A percentile compares a stretch with the other conserved stretches of the same genome.
phyloP scores from a whole-genome alignment of 2,329 filamentous ascomycete genomes.

The Colletotrichum sublineola region DNA sequence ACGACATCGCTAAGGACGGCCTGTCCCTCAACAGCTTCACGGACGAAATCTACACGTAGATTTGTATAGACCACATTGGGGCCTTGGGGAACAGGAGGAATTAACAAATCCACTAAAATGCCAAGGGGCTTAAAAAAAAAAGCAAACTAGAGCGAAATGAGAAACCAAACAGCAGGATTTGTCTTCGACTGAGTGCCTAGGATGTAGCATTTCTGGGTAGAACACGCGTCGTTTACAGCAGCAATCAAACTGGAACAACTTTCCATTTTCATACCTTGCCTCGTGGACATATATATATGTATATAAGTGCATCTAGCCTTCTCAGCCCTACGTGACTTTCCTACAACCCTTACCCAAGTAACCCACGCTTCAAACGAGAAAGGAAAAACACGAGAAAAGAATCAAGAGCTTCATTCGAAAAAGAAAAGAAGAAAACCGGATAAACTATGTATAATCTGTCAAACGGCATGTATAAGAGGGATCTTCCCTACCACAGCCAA shows the following conservation, averaged over 20 bases:
- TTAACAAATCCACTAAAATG: not conserved
- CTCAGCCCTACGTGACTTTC: not conserved
- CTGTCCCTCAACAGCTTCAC: conserved; percentile 79
- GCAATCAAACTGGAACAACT: not conserved
- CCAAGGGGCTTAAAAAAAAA: not conserved
- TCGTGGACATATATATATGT: not conserved
- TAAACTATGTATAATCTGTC: conserved; percentile 37
- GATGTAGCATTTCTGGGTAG: not conserved
- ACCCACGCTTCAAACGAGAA: not conserved
- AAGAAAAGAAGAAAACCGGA: not conserved
- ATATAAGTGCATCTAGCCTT: not conserved
- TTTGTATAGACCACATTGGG: not conserved
- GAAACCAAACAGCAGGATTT: not conserved
- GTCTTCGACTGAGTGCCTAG: not conserved
- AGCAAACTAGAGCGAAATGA: not conserved
- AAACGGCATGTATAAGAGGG: conserved; percentile 25
- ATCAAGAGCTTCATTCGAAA: not conserved
- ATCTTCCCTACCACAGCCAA: conserved; percentile 7
- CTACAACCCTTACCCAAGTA: not conserved
- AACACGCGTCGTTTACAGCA: not conserved
- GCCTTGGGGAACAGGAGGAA: not conserved
- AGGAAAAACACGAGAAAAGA: too few species aligned
- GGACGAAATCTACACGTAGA: conserved; percentile 77
- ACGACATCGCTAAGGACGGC: conserved; percentile 89
- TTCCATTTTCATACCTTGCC: not conserved